Evolutionary conservation across 257 asterid species (phyloP), one percentile per base, ranked within the genome.

Genomic region (Primulina tabacum): DNA sequence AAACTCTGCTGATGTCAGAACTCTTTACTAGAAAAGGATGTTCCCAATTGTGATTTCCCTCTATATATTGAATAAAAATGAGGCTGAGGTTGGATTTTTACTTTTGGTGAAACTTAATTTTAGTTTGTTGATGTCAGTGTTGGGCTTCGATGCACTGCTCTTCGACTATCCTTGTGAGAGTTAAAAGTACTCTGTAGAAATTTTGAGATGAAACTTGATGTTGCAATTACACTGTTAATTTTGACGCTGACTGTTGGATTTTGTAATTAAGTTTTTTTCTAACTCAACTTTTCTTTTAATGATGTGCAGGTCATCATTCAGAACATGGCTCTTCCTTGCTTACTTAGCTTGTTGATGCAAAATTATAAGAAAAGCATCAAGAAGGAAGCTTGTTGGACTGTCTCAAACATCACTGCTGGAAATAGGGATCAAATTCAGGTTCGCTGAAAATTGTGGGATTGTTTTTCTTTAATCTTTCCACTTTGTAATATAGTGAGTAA

Each of bases 341-440:
- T 84, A 65, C 79, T 73, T 50, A 81, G 64, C 78, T 78, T 79
- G 65, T 77, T 84, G 83, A 81, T 82, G 0, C 82, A 81, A 74
- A 84, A 79, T 70, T 72, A 76, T 68, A 84, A 84, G 84, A 84
- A 84, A 69, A 81, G 84, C 73, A 74, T 84, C 64, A 81, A 81
- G 78, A 84, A 80, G 73, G 88, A 80, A 78, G 85, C 88, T 64
- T 83, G 85, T 66, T 78, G 88, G 88, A 83, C 85, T 34, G 77
- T 84, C 70, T 84, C 86, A 59, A 84, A 81, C 78, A 81, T 84
- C 73, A 84, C 86, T 55, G 88, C 84, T 0, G 88, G 86, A 50
- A 84, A 78, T 74, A 81, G 62, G 75, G 82, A 78, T 62, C 88
- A 84, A 67, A 84, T 84, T 60, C 84, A 84, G 84, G 86, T 79